Percentiles rank a stretch among this genome's conserved stretches.
Conservation (phyloP, 108 stramenopile species). For the Pseudonitzschia multiseries region DNA sequence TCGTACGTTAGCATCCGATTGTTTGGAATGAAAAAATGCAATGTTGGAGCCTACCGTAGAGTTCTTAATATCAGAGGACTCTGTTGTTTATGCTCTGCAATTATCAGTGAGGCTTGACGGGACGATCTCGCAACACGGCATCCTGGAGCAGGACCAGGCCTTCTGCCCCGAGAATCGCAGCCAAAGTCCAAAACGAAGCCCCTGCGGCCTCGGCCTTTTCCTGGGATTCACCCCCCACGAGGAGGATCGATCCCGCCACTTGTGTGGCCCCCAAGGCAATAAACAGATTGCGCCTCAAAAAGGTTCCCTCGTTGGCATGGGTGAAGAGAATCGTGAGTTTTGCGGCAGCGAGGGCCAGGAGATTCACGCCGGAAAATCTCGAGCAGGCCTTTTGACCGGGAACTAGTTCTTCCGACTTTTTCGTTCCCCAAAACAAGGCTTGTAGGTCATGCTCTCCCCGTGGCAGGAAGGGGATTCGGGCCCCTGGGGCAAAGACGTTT, state of each 20-base stretch:
- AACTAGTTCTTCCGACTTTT: not conserved
- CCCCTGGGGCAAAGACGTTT: not conserved
- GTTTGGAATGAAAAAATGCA: no score
- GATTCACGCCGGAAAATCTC: not conserved
- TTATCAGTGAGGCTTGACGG: not conserved
- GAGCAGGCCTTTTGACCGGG: not conserved
- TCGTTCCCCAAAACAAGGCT: not conserved
- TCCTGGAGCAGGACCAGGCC: conserved; percentile 3
- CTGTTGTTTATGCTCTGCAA: no score
- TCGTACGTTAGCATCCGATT: no score
- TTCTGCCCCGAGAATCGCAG: not conserved
- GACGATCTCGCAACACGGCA: conserved; percentile 5
- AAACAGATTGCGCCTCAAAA: conserved; percentile 4
- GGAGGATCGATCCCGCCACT: not conserved
- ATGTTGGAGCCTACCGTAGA: no score
- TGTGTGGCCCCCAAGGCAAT: not conserved
- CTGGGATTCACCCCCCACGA: not conserved
- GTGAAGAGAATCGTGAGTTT: not conserved
- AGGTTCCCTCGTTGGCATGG: not conserved
- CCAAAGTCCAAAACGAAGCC: not conserved
- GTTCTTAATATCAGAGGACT: no score
- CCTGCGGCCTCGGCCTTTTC: not conserved
- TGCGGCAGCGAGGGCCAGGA: not conserved
- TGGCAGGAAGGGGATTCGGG: not conserved
- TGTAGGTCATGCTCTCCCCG: not conserved